Evolutionary conservation across 768 basidiomycete species (phyloP).

Genomic region (Boletus rubroflammeus): DNA sequence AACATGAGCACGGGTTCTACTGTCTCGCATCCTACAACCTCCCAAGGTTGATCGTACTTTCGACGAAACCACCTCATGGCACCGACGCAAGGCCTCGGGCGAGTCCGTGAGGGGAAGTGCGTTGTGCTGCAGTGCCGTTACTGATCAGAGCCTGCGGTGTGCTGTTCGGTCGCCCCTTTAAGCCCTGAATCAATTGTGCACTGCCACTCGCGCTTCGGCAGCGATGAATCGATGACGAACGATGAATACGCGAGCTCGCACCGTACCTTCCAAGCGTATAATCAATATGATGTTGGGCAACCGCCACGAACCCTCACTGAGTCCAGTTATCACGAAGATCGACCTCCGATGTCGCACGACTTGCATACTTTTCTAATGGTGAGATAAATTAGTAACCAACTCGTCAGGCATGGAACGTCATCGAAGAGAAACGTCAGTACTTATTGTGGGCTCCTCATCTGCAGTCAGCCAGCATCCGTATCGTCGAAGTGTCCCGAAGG

Average conservation of each 20-base stretch:
- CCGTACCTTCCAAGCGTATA: background rate
- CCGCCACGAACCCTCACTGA: background rate
- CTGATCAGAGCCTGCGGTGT: constrained; percentile 11
- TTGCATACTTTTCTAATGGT: background rate
- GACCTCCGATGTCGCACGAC: background rate
- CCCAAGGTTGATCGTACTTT: constrained; percentile 61
- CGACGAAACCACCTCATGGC: constrained; percentile 45
- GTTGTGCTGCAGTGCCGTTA: constrained; percentile 17
- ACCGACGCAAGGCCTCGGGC: constrained; percentile 13
- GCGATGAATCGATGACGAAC: background rate
- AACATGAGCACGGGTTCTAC: constrained; percentile 66
- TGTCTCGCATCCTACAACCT: constrained; percentile 64
- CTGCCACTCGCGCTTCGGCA: constrained; percentile 18
- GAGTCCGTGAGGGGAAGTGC: constrained; percentile 13
- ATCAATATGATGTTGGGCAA: constrained; percentile 9
- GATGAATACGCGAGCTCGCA: background rate
- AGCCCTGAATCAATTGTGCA: constrained; percentile 11
- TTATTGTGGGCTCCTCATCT: background rate
- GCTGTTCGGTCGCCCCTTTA: constrained; percentile 17
- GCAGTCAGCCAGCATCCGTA: background rate
- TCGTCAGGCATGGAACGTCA: background rate
- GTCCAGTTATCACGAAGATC: background rate
- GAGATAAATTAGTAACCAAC: background rate
- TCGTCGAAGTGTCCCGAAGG: background rate
- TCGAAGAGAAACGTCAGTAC: background rate